Evolutionary conservation across 345 rosid species (phyloP).

Genomic region (Populus tremula): DNA sequence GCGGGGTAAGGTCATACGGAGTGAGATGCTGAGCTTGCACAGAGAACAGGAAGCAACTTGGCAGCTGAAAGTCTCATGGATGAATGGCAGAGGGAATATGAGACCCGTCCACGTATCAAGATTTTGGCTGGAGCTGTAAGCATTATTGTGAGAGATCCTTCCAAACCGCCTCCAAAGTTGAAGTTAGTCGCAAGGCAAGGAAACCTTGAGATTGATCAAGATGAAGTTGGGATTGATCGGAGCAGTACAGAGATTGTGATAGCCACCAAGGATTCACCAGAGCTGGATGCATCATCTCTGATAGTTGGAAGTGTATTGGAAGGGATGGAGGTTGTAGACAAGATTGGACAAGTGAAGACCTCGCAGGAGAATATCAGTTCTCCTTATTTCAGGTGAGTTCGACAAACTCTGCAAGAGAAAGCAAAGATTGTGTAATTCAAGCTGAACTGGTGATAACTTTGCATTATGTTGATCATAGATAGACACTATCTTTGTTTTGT

Average conservation of each 20-base stretch:
- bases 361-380: constrained; percentile 77
- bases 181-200: constrained; percentile 70
- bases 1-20: constrained; percentile 83
- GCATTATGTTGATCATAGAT: background rate
- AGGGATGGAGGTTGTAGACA: constrained; percentile 71
- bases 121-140: constrained; percentile 65
- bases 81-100: constrained; percentile 59
- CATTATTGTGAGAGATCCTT: constrained; percentile 74
- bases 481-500: background rate
- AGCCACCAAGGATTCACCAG: constrained; percentile 64
- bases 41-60: constrained; percentile 42
- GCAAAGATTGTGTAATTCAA: too few relatives aligned
- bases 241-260: constrained; percentile 86
- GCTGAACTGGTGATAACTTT: too few relatives aligned
- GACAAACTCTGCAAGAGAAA: background rate
- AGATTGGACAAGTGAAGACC: constrained; percentile 63
- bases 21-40: constrained; percentile 72
- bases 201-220: constrained; percentile 67
- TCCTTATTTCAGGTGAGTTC: constrained; percentile 77
- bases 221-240: constrained; percentile 56
- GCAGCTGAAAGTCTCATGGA: constrained; percentile 39
- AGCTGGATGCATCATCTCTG: constrained; percentile 66
- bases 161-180: constrained; percentile 70
- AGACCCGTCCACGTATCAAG: constrained; percentile 47
- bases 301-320: constrained; percentile 75